Percentiles rank a stretch among this genome's conserved stretches.
phyloP scores from a whole-genome alignment of 257 asterid species.

The Nemophila menziesii region DNA sequence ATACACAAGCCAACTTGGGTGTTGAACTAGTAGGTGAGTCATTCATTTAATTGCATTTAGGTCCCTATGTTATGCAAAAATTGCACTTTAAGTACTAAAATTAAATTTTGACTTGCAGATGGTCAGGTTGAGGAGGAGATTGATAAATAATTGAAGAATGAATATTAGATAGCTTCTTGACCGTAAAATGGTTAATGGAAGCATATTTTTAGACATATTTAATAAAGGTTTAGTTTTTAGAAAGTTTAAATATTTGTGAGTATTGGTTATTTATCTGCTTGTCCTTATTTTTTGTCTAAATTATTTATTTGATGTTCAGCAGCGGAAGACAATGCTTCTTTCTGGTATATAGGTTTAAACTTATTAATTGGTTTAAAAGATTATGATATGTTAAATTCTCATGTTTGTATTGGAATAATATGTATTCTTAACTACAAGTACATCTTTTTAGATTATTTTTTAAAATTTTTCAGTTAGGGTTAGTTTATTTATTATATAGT shows the following conservation, averaged over 20 bases:
- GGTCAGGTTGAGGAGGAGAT: slow-evolving; percentile 66
- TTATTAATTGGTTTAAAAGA: too few species aligned
- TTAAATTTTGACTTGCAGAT: slow-evolving; percentile 26
- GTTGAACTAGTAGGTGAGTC: slow-evolving; percentile 67
- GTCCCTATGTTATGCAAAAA: too few species aligned
- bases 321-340: neutral
- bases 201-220: neutral
- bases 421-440: too few species aligned
- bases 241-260: too few species aligned
- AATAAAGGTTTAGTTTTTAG: neutral
- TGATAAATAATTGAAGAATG: slow-evolving; percentile 30
- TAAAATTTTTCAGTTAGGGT: too few species aligned
- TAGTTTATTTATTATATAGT: too few species aligned
- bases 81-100: neutral
- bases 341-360: neutral
- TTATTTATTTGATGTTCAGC: too few species aligned
- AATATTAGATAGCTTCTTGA: neutral
- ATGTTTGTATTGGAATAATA: too few species aligned
- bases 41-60: neutral
- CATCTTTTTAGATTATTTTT: too few species aligned
- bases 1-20: slow-evolving; percentile 84
- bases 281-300: too few species aligned
- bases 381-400: too few species aligned
- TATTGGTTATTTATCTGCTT: neutral
- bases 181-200: neutral